Conservation (phyloP, 2,329 filamentous ascomycete genomes). For the Diaporthe destruens region DNA sequence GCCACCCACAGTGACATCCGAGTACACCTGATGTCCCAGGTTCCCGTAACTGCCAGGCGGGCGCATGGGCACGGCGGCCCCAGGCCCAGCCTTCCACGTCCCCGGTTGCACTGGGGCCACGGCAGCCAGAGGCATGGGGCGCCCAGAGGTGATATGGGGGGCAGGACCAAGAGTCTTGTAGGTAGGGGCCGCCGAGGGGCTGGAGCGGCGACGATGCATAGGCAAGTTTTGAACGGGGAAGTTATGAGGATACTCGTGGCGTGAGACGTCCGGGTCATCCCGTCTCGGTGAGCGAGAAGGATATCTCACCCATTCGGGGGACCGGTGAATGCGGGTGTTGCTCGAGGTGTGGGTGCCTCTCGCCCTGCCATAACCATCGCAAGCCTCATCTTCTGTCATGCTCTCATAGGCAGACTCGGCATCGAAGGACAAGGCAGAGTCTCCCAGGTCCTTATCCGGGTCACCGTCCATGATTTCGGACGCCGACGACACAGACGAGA, state of each 20-base stretch:
- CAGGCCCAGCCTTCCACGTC: neutral
- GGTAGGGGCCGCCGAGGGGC: neutral
- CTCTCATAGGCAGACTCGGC: slow-evolving; percentile 40
- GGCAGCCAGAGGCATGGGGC: neutral
- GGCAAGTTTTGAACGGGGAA: neutral
- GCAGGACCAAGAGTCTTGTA: neutral
- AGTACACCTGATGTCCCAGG: neutral
- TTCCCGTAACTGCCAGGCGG: neutral
- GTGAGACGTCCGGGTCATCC: slow-evolving; percentile 14
- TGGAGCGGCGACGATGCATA: neutral
- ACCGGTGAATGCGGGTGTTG: slow-evolving; percentile 1
- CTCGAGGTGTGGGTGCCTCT: slow-evolving; percentile 19
- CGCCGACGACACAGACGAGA: slow-evolving; percentile 27
- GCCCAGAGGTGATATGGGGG: neutral
- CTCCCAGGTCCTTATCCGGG: slow-evolving; percentile 19
- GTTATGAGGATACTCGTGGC: neutral
- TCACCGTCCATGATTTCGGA: slow-evolving; percentile 30
- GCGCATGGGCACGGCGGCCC: neutral
- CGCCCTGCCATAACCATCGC: slow-evolving; percentile 12
- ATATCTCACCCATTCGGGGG: slow-evolving; percentile 11
- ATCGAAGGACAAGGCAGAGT: slow-evolving; percentile 37
- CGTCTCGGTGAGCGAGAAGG: slow-evolving; percentile 32
- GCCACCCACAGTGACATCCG: slow-evolving; percentile 1
- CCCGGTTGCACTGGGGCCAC: neutral
- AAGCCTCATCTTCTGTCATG: slow-evolving; percentile 34